phyloP scores from a whole-genome alignment of 305 asterid species.

The Plantago coronopus region DNA sequence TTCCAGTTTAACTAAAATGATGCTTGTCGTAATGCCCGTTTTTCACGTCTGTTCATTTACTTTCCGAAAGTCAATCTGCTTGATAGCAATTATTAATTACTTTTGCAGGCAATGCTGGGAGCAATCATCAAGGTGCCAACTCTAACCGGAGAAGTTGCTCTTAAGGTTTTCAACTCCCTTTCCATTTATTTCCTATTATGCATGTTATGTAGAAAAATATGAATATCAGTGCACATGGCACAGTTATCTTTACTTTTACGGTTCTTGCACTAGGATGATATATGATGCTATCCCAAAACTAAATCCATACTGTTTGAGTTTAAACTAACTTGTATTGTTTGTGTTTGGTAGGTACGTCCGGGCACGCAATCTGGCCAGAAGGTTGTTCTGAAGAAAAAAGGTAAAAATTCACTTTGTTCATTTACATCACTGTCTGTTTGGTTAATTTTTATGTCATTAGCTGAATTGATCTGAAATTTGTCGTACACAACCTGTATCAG shows the following conservation, averaged over 20 bases:
- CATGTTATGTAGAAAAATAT: neutral
- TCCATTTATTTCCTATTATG: constrained; percentile 8
- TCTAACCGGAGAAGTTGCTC: constrained; percentile 49
- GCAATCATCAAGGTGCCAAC: constrained; percentile 61
- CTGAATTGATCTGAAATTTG: neutral
- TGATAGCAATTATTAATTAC: neutral
- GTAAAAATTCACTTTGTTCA: constrained; percentile 33
- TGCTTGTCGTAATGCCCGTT: constrained; percentile 11
- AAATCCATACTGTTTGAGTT: neutral
- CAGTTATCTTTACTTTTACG: neutral
- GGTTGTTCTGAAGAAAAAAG: constrained; percentile 74
- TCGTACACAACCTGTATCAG: no score
- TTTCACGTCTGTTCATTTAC: neutral
- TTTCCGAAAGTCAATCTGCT: constrained; percentile 1
- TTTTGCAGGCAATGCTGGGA: constrained; percentile 52
- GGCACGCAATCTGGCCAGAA: constrained; percentile 96
- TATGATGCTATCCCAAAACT: neutral
- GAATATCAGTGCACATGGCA: no score
- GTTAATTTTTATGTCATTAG: neutral
- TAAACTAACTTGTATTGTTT: constrained; percentile 13
- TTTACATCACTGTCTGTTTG: no score
- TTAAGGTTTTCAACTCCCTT: constrained; percentile 40
- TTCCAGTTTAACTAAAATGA: neutral
- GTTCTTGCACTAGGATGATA: neutral
- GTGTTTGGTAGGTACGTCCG: constrained; percentile 61